Base-by-base conservation (phyloP, 2,329 filamentous ascomycete genomes). In the Alternaria brassicicola region DNA sequence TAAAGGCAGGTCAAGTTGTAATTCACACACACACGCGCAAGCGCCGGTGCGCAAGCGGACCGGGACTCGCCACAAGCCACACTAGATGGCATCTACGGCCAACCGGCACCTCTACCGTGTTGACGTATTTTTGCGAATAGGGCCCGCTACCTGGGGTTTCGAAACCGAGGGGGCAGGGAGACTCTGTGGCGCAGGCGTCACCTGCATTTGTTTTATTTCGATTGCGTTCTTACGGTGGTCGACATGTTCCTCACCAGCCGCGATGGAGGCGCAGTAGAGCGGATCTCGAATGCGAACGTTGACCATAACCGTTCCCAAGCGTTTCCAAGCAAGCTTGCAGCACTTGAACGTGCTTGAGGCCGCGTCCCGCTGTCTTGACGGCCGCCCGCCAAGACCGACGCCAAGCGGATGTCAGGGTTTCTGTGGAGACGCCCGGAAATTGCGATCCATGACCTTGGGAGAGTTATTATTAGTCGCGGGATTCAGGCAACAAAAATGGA, bases 261-360 rank as follows among this genome's bases (percentile, higher is more conserved):
- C 25, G 7, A 26, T 7, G 5, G 31, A 35, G 31, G 31, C 31
- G 31, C 31, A 35, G 12, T 12, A 17, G 21, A 33, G 28, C 3
- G 4, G 26, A 47, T 33, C 4, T 47, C 0, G 4, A n/a, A 10
- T 39, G 21, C 31, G 4, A 7, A 36, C 21, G 46, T 49, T 9
- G 21, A 38, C 15, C 12, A 21, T 6, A 1, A 15, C 19, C n/a
- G 39, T 46, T 39, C 26, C 43, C 57, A 63, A 65, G 63, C 58
- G 41, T 65, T 61, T 50, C 63, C 60, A 65, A 63, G 57, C 46
- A 55, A 43, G 55, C 55, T 61, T 57, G 42, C 50, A 33, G 35
- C 36, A 52, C 55, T 61, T 57, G 46, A 33, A 31, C 36, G 59
- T 62, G 52, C 60, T 63, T 53, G 48, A 55, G 13, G 31, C n/a